Conservation (phyloP, 805 yeast species). For the Lipomyces lipofer region DNA sequence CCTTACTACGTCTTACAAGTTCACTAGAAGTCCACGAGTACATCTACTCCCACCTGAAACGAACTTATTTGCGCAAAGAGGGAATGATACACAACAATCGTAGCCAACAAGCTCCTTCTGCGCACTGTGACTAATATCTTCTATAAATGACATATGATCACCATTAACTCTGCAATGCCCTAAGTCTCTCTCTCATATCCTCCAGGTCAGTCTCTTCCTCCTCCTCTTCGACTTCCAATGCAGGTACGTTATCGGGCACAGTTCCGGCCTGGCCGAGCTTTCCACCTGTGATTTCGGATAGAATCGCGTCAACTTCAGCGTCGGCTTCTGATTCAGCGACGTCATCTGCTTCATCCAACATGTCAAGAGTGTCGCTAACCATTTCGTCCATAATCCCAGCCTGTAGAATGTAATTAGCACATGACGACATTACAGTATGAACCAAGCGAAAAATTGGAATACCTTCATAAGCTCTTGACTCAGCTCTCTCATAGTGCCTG, state of each 20-base stretch:
- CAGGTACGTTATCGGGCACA: conserved; percentile 38
- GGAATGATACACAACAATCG: too few species aligned
- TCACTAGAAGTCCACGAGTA: too few species aligned
- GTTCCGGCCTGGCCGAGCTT: conserved; percentile 44
- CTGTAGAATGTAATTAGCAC: conserved; percentile 19
- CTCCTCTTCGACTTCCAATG: conserved; percentile 47
- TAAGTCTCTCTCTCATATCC: conserved; percentile 86
- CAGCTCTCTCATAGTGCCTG: conserved; percentile 78
- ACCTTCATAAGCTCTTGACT: conserved; percentile 72
- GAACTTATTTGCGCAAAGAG: too few species aligned
- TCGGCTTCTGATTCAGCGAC: conserved; percentile 64
- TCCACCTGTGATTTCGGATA: conserved; percentile 49
- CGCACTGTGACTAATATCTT: too few species aligned
- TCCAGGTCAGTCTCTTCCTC: conserved; percentile 72
- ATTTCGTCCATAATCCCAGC: conserved; percentile 80
- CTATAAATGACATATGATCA: too few species aligned
- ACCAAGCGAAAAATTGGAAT: background rate
- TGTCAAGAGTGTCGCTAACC: conserved; percentile 87
- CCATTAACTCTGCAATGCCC: conserved; percentile 69
- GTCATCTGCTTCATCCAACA: conserved; percentile 60
- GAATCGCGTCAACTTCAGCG: conserved; percentile 63
- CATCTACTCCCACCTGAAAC: too few species aligned
- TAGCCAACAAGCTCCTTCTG: too few species aligned
- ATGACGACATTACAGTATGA: background rate
- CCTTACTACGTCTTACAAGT: too few species aligned